A percentile compares a stretch with the other conserved stretches of the same genome.
phyloP scores from a whole-genome alignment of 257 asterid genomes.

The Knoxia roxburghii region DNA sequence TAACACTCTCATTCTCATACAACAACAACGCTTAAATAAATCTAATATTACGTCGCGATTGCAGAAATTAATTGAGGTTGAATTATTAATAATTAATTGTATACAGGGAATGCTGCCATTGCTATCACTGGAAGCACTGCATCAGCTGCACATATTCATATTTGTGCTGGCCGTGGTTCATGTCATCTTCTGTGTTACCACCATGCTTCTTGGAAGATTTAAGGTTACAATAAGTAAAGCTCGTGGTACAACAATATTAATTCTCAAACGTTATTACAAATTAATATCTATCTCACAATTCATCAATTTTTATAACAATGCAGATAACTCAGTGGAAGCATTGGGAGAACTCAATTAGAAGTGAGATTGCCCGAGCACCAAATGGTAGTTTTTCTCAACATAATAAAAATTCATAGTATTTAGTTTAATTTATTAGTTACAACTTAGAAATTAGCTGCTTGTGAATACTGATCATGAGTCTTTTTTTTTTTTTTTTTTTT shows the following conservation, averaged over 20 bases:
- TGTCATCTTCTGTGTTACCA: constrained; percentile 61
- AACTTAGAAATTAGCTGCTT: not conserved
- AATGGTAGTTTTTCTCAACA: constrained; percentile 24
- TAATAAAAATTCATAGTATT: too few relatives aligned
- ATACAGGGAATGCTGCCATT: constrained; percentile 58
- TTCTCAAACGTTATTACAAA: too few relatives aligned
- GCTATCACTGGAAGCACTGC: constrained; percentile 72
- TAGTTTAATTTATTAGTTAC: too few relatives aligned
- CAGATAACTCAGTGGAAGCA: constrained; percentile 75
- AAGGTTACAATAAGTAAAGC: too few relatives aligned
- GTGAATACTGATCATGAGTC: too few relatives aligned
- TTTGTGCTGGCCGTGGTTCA: constrained; percentile 81
- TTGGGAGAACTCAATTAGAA: constrained; percentile 60
- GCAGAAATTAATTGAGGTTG: too few relatives aligned
- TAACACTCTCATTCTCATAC: too few relatives aligned
- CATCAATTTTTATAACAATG: not conserved
- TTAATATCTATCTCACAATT: too few relatives aligned
- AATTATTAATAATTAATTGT: not conserved
- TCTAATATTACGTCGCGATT: too few relatives aligned
- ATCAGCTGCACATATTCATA: constrained; percentile 85
- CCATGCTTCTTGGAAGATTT: constrained; percentile 64
- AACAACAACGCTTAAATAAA: too few relatives aligned
- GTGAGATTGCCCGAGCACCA: constrained; percentile 25
- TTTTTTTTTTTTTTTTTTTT: too few relatives aligned
- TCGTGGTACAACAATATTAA: too few relatives aligned